A percentile compares a stretch with the other conserved stretches of the same genome.
Conservation (phyloP, 306 rosid species). For the Vigna reflexopilosa region DNA sequence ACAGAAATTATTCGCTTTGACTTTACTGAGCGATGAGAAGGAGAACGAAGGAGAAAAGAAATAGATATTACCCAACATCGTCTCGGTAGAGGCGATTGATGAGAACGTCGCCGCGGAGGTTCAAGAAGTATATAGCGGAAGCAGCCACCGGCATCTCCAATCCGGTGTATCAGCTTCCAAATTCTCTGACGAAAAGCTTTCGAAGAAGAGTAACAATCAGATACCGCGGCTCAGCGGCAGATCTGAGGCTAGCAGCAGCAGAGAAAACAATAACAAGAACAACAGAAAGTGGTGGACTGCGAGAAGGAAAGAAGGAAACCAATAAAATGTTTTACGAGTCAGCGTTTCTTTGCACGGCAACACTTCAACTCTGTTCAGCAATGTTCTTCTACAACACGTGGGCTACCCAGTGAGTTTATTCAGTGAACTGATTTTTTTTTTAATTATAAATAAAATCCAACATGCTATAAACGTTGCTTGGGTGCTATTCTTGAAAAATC, state of each 20-base stretch:
- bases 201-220: slow-evolving; percentile 35
- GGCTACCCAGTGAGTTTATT: slow-evolving; percentile 5
- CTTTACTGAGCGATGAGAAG: not conserved
- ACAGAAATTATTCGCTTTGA: slow-evolving; percentile 8
- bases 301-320: slow-evolving; percentile 22
- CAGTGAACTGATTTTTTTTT: not conserved
- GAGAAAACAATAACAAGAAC: not conserved
- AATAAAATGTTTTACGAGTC: slow-evolving; percentile 32
- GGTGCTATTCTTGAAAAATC: too few species aligned
- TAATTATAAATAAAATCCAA: not conserved
- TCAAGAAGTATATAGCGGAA: slow-evolving; percentile 85
- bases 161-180: slow-evolving; percentile 50
- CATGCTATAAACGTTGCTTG: too few species aligned
- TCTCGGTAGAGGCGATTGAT: slow-evolving; percentile 97
- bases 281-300: slow-evolving; percentile 1
- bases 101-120: slow-evolving; percentile 97
- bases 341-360: not conserved
- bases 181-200: slow-evolving; percentile 20
- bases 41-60: not conserved
- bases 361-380: slow-evolving; percentile 32
- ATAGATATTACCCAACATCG: slow-evolving; percentile 78
- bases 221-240: slow-evolving; percentile 33
- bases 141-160: slow-evolving; percentile 93
- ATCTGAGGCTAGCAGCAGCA: slow-evolving; percentile 41
- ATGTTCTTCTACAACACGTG: slow-evolving; percentile 38